Conservation (phyloP, 176 grass and related monocot genomes). For the Areca catechu region DNA sequence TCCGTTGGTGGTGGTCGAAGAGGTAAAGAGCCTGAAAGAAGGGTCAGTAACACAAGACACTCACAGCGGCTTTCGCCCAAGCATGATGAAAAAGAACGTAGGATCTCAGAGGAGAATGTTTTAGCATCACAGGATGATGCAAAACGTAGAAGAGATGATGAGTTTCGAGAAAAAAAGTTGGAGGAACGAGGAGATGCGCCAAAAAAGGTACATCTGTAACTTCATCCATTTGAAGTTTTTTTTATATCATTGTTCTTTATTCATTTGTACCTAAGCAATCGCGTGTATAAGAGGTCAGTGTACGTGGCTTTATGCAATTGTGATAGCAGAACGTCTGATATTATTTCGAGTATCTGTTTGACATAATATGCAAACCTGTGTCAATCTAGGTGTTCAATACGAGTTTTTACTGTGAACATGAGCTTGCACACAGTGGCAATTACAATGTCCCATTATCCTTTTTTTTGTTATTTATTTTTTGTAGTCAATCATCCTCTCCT, state of each 20-base stretch:
- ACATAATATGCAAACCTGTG: too few species aligned
- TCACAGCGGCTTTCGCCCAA: slow-evolving; percentile 51
- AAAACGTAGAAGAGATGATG: slow-evolving; percentile 84
- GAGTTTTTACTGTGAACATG: too few species aligned
- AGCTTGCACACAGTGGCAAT: too few species aligned
- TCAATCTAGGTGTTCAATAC: too few species aligned
- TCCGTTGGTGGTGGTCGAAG: slow-evolving; percentile 54
- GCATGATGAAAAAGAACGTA: slow-evolving; percentile 83
- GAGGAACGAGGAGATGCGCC: slow-evolving; percentile 72
- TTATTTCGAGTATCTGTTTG: too few species aligned
- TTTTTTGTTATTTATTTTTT: too few species aligned
- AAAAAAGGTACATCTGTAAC: slow-evolving; percentile 48
- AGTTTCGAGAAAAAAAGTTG: slow-evolving; percentile 68
- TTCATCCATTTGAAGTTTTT: neutral
- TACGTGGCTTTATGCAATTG: too few species aligned
- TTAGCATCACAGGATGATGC: slow-evolving; percentile 45
- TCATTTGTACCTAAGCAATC: too few species aligned
- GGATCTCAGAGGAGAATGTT: slow-evolving; percentile 55
- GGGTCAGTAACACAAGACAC: slow-evolving; percentile 44
- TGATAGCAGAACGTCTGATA: too few species aligned
- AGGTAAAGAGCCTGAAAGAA: slow-evolving; percentile 57
- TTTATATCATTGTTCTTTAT: neutral
- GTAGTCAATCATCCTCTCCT: too few species aligned
- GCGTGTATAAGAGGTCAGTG: too few species aligned
- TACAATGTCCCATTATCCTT: too few species aligned